Percentiles rank a stretch among this genome's conserved stretches.
Conservation (phyloP, 305 asterid genomes). For the Ajuga reptans region DNA sequence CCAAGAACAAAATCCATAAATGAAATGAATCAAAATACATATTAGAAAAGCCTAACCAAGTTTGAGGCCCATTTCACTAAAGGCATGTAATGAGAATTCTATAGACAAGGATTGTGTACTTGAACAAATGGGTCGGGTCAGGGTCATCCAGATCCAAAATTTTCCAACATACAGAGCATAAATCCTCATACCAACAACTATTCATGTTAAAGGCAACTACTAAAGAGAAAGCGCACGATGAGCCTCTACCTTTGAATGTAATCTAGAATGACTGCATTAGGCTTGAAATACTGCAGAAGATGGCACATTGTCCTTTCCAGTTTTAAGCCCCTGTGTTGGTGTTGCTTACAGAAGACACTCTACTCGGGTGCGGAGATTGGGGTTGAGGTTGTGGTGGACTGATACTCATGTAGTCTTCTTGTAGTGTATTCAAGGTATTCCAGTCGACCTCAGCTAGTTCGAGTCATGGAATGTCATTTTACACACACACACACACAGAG, state of each 20-base stretch:
- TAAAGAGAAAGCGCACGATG: constrained; percentile 31
- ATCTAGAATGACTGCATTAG: background rate
- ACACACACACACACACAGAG: background rate
- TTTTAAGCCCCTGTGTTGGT: constrained; percentile 29
- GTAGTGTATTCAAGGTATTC: constrained; percentile 43
- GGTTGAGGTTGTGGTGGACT: constrained; percentile 39
- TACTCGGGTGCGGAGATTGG: constrained; percentile 36
- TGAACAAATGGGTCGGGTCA: no score
- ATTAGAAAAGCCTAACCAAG: no score
- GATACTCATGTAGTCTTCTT: constrained; percentile 34
- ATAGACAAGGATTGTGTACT: no score
- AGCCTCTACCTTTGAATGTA: background rate
- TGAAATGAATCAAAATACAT: no score
- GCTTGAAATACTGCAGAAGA: background rate
- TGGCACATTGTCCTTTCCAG: background rate
- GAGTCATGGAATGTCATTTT: constrained; percentile 32
- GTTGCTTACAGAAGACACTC: constrained; percentile 27
- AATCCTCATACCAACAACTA: constrained; percentile 19
- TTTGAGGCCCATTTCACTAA: no score
- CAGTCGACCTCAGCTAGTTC: constrained; percentile 51
- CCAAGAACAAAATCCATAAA: no score
- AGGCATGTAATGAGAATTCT: no score
- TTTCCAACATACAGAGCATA: constrained; percentile 20
- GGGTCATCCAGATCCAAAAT: no score
- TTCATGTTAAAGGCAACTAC: constrained; percentile 21